Evolutionary conservation across 306 rosid genomes (phyloP), one percentile per base, ranked within the genome.

Genomic region (Cotoneaster glaucophyllus): DNA sequence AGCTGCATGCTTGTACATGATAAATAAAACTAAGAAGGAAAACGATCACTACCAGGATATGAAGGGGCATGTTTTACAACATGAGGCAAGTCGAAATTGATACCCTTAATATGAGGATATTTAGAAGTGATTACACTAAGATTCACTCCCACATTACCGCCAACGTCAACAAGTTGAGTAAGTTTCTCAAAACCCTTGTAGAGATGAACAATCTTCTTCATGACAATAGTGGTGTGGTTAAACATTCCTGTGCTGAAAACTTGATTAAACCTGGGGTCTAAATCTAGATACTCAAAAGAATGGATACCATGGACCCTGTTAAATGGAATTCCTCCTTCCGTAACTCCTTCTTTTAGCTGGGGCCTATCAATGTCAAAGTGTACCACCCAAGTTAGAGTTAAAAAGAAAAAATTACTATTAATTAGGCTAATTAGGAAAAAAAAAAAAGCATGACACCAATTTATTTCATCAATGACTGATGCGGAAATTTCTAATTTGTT

Each of bases 101-200:
- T 25, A 25, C 26, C 26, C 26, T 25, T 25, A 25, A 25, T 25
- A 25, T 25, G 26, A 25, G 26, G 26, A 25, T 91, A 87, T 54
- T 73, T 78, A 11, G 88, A 82, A 69, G 87, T 87, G 74, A 91
- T 87, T 34, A 83, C 6, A 34, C 66, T 63, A 7, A 87, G 80
- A 31, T 56, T 78, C 8, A 68, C 53, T n/a, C 91, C 92, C 26
- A 87, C 39, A 31, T 90, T 88, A 54, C 90, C 91, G 14, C 91
- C 91, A 64, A 87, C 90, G 77, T 90, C 93, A 25, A 88, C 88
- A 15, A 86, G 69, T 52, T 22, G 77, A 4, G 56, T 78, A 5
- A 88, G 57, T n/a, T 68, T 45, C 4, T 75, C 82, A 84, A 86
- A 86, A 14, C 91, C 93, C 18, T 73, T 82, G 85, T 84, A 90